Base-by-base conservation (phyloP, 2,329 filamentous ascomycete species). In the Cladosporium sp. region DNA sequence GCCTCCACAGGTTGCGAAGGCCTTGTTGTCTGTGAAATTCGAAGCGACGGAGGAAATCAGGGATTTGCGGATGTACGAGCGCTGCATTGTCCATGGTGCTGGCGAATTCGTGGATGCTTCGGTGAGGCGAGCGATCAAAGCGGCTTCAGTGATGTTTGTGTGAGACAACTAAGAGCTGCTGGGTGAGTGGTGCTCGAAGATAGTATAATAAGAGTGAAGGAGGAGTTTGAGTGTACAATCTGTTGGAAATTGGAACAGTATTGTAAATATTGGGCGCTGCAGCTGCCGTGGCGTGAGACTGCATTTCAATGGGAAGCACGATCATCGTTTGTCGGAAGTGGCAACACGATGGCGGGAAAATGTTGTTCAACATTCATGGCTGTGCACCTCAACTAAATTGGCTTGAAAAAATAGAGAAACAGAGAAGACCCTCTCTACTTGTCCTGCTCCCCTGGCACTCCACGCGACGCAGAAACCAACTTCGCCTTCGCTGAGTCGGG, bases 401-500 rank as follows among this genome's bases (percentile, higher is more conserved):
- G 4, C 18, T 21, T 8, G 7, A 10, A 43, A 2, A 11, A 7
- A 21, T 21, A n/a, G 7, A 43, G 39, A 43, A 43, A 10, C 21
- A n/a, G 39, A 1, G 5, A 39, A 7, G 5, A 43, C 7, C 10
- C 18, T 8, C 39, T 43, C 8, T 39, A 43, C 7, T 43, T 43
- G 14, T 43, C 39, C 8, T 43, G 18, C 18, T 43, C 39, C 5
- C 18, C 39, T 43, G 39, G 39, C 39, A 43, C 39, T 21, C 39
- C 39, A 5, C 18, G 39, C 10, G 39, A 43, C 21, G 39, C 39
- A 1, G 39, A 43, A 18, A 43, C 39, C 18, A 43, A 26, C 25
- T 10, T 56, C 46, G 60, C 60, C 14, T 56, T 56, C 60, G 34
- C n/a, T 21, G 25, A 32, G 28, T 56, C 60, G 21, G 60, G 60